Conservation (phyloP, 495 filamentous ascomycete genomes). For the Penicillium cinerascens region DNA sequence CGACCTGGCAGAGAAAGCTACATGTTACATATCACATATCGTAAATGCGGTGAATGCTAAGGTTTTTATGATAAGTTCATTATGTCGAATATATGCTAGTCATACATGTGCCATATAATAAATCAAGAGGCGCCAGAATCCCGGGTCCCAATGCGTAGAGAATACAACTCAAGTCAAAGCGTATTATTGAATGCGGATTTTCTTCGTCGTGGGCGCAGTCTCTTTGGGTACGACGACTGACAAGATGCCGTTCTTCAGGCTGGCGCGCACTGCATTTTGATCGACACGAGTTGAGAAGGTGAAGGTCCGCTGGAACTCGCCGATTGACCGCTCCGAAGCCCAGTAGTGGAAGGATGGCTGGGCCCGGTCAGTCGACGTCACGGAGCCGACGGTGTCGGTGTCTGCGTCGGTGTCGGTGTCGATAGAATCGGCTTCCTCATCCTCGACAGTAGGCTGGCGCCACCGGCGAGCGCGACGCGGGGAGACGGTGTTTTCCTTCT, state of each 20-base stretch:
- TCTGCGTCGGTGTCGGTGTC: slow-evolving; percentile 5
- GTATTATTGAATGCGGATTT: slow-evolving; percentile 55
- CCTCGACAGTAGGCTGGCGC: slow-evolving; percentile 62
- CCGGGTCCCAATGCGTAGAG: background rate
- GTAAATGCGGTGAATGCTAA: background rate
- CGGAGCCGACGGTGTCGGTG: slow-evolving; percentile 5
- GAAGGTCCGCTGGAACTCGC: slow-evolving; percentile 77
- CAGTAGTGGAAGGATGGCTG: slow-evolving; percentile 60
- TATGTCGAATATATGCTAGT: background rate
- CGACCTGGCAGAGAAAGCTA: background rate
- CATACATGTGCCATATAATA: background rate
- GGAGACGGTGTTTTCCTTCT: background rate
- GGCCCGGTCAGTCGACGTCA: slow-evolving; percentile 4
- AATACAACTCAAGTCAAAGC: background rate
- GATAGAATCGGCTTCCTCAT: slow-evolving; percentile 42
- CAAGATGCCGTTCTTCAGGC: slow-evolving; percentile 71
- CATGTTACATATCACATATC: background rate
- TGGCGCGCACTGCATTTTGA: slow-evolving; percentile 72
- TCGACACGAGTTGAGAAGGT: slow-evolving; percentile 71
- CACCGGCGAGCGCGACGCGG: slow-evolving; percentile 3
- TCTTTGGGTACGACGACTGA: slow-evolving; percentile 74
- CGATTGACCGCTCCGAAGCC: slow-evolving; percentile 75
- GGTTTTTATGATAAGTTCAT: background rate
- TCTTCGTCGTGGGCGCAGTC: slow-evolving; percentile 47
- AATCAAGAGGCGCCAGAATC: background rate